These are phyloP conservation scores for Blastobotrys chiropterorum DNA, from an alignment of 805 yeast species.

Conservation along the genomic window DNA sequence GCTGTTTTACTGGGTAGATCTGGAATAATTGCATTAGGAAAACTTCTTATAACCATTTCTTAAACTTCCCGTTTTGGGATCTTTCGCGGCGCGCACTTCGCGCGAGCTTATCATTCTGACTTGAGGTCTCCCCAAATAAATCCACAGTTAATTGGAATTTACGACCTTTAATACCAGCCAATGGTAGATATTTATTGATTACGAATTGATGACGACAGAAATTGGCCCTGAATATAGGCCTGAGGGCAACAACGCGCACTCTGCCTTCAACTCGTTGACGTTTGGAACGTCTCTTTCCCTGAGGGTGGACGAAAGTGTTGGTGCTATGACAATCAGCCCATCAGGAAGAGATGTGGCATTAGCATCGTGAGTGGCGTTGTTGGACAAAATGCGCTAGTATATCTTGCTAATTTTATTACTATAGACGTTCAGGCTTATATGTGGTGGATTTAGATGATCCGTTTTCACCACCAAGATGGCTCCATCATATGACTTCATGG, in stretches of 20 bases:
- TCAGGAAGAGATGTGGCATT: conserved; percentile 89
- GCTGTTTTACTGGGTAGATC: neutral
- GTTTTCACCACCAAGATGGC: conserved; percentile 88
- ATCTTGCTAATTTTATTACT: neutral
- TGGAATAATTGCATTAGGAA: neutral
- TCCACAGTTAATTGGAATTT: too few species aligned
- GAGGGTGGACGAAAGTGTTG: conserved; percentile 85
- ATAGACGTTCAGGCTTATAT: conserved; percentile 62
- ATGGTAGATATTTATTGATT: neutral
- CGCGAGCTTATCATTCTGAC: too few species aligned
- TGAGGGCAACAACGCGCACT: neutral
- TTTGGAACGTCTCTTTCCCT: conserved; percentile 78
- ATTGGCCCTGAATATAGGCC: neutral
- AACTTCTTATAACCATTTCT: neutral
- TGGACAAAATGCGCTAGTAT: neutral
- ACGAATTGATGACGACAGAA: neutral
- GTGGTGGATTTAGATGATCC: conserved; percentile 95
- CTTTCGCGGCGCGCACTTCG: too few species aligned
- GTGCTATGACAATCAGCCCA: conserved; percentile 85
- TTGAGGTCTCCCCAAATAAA: too few species aligned
- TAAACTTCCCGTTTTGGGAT: too few species aligned
- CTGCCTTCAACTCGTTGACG: conserved; percentile 35
- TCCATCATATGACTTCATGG: conserved; percentile 90
- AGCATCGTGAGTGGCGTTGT: conserved; percentile 49
- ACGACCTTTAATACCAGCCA: neutral